A percentile compares a stretch with the other conserved stretches of the same genome.
These are phyloP conservation scores for Darksidea phi DNA, from an alignment of 495 filamentous ascomycete species.

Conservation along the genomic window DNA sequence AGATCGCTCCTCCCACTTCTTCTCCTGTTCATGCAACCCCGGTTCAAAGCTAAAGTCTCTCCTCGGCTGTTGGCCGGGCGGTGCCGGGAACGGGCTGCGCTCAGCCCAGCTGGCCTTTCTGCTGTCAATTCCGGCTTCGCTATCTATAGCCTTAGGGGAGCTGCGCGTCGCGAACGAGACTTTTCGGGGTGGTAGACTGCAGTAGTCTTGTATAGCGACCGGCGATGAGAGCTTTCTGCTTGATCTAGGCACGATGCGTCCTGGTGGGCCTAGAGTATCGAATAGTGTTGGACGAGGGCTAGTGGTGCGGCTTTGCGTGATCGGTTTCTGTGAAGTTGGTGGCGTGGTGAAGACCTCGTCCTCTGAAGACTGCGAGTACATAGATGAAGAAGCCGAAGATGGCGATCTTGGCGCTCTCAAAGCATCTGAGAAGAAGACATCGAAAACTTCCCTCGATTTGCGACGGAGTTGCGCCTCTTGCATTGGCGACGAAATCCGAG, in stretches of 20 bases:
- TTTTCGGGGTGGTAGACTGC: no score
- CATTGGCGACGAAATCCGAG: not conserved
- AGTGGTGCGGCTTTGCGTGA: not conserved
- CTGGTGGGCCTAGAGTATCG: no score
- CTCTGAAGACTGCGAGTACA: not conserved
- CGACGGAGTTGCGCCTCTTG: not conserved
- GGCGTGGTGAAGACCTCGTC: slow-evolving; percentile 6
- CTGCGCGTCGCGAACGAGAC: not conserved
- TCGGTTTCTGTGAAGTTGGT: not conserved
- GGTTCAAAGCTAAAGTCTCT: not conserved
- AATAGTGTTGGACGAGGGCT: no score
- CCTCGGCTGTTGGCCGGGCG: not conserved
- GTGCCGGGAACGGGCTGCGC: not conserved
- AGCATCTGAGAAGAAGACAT: no score
- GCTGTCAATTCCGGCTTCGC: not conserved
- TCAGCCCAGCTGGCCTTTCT: not conserved
- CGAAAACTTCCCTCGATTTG: no score
- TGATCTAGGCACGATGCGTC: no score
- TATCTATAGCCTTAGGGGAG: not conserved
- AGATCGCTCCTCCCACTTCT: not conserved
- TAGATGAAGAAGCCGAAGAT: no score
- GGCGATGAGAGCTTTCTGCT: no score
- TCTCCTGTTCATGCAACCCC: not conserved
- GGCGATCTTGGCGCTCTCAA: no score
- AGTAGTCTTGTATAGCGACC: no score